Base-by-base conservation (phyloP, 192 early-diverging fungal genomes). In the Gamsiella multidivaricata region DNA sequence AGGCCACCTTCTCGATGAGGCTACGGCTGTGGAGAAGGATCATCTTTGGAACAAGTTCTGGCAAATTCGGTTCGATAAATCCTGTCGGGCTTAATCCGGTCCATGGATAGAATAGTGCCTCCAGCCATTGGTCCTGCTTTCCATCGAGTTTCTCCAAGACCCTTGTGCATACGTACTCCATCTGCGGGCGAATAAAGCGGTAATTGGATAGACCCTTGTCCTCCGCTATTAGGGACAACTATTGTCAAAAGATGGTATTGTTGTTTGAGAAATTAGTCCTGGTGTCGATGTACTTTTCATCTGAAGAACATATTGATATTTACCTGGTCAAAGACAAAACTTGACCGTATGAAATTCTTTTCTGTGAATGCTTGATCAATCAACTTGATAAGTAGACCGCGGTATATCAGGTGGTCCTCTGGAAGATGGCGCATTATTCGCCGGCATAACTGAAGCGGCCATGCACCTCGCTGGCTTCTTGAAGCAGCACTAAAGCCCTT, bases 371-470 rank as follows among this genome's bases (percentile, higher is more conserved):
- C 49, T 32, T 76, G 64, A 17, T 62, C 65, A 15, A 78, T 64
- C 8, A 78, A 29, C 18, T 43, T 61, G 18, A 50, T 22, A 6
- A 69, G 37, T 5, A 78, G 32, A 17, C 22, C 46, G 33, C 54
- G n/a, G 22, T 78, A 78, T 0, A 47, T 58, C 15, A 37, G 26
- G 20, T 78, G 65, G 26, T 78, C 74, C 23, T 78, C 74, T 8
- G 74, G 65, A 33, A 78, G 52, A 12, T 68, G 53, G 20, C 47
- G 34, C 60, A 78, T 66, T 0, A 78, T 36, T 9, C 51, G 31
- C n/a, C 60, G 43, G 23, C 53, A 69, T 0, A 69, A 47, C 9
- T 42, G 36, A 1, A 78, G 64, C 18, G 56, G 47, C 52, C 32
- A 57, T 5, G 46, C 28, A 9, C 49, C 41, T 1, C 43, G 20